phyloP scores from a whole-genome alignment of 2,329 filamentous ascomycete genomes.

The Torrubiellomyces zombiae region DNA sequence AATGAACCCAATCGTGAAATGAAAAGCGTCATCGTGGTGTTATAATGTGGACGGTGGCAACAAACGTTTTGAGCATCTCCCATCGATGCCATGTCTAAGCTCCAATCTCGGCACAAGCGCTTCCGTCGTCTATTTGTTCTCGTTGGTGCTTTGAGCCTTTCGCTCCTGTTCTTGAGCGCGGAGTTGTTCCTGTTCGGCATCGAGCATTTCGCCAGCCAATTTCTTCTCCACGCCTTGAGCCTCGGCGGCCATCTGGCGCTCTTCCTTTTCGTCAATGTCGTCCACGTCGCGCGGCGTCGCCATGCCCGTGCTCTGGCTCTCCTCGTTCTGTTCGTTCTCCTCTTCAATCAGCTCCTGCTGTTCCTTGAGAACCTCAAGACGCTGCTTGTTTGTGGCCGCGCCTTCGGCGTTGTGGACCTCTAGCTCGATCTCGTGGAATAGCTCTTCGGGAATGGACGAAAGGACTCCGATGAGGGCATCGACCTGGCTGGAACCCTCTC shows the following conservation, averaged over 20 bases:
- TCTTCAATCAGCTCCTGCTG: conserved; percentile 97
- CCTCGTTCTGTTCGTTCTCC: conserved; percentile 81
- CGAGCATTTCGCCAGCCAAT: conserved; percentile 35
- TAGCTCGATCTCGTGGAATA: conserved; percentile 98
- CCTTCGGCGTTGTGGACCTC: conserved; percentile 95
- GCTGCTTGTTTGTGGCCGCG: conserved; percentile 95
- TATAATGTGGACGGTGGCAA: too few relatives aligned
- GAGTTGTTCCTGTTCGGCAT: conserved; percentile 33
- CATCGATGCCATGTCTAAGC: too few relatives aligned
- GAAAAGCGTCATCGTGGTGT: too few relatives aligned
- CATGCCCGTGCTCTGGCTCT: conserved; percentile 58
- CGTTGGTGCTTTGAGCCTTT: conserved; percentile 5
- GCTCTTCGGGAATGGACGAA: conserved; percentile 87
- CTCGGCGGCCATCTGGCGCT: conserved; percentile 39
- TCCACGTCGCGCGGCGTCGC: conserved; percentile 70
- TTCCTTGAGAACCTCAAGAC: conserved; percentile 93
- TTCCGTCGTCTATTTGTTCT: conserved; percentile 4
- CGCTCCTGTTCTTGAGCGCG: conserved; percentile 12
- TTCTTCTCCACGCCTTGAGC: conserved; percentile 28
- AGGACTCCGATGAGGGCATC: conserved; percentile 85
- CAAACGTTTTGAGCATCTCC: too few relatives aligned
- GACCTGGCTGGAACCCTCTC: conserved; percentile 78
- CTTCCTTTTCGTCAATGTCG: conserved; percentile 89
- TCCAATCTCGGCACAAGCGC: too few relatives aligned
- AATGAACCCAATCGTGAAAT: too few relatives aligned